Evolutionary conservation across 345 rosid genomes (phyloP), one percentile per base, ranked within the genome.

Genomic region (Hibiscus syriacus): DNA sequence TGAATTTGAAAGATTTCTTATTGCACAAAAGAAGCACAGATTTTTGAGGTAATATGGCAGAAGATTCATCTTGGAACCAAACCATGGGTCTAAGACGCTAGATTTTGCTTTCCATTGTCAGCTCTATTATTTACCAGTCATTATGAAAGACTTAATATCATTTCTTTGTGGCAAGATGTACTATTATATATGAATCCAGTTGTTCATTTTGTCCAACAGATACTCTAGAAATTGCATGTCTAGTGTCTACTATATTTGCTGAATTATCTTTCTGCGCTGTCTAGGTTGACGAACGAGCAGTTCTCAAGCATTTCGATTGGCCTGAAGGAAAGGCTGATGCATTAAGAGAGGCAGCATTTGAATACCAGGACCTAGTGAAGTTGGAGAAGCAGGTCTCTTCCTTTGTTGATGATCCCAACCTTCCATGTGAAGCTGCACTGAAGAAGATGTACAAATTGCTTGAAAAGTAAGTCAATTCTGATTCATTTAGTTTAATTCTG

Each of bases 281-380:
- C 16, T 71, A 90, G 98, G 98, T 91, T 74, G 99, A 94, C 76
- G 97, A 94, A 74, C 84, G 96, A 67, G 99, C 97, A 43, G 99
- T 94, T 56, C 90, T 94, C 74, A 94, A 94, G 85, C 99, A 94
- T 80, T 94, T 94, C 70, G 97, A 94, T 30, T 94, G 99, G 97
- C 99, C 99, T 62, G 97, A 94, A 84, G 88, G 96, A 64, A 94
- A 94, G 80, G 97, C 97, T 64, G 97, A 94, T 75, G 97, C 95
- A 19, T 70, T 91, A 74, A 79, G 99, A 79, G 97, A 89, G 83
- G 97, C 99, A 53, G 90, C 96, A 29, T 94, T 94, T 75, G 99
- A 94, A 73, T 91, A 89, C 78, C 97, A 89, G 85, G 99, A 94
- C 80, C 84, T 94, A 56, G 73, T 83, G 84, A 94, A 94, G 76